These are phyloP conservation scores for Citrus australasica DNA, from an alignment of 345 rosid species.

Conservation along the genomic window DNA sequence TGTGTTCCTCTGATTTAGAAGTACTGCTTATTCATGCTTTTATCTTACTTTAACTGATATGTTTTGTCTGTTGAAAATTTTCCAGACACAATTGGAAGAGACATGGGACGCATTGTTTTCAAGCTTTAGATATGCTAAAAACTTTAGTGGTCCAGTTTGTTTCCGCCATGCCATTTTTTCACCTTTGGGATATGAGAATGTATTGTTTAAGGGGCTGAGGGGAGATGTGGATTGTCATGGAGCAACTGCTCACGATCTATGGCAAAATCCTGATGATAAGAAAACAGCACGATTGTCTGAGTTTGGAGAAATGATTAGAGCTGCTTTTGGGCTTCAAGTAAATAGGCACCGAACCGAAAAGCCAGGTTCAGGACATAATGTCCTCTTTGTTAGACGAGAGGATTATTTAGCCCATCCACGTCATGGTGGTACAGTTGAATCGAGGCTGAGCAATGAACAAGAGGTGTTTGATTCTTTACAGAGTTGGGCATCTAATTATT, in stretches of 20 bases:
- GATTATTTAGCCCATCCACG: constrained; percentile 96
- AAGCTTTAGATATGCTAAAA: constrained; percentile 66
- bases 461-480: constrained; percentile 66
- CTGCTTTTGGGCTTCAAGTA: constrained; percentile 68
- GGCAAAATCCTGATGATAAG: constrained; percentile 56
- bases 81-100: constrained; percentile 83
- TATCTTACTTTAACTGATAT: constrained; percentile 4
- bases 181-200: constrained; percentile 88
- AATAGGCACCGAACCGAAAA: constrained; percentile 51
- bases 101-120: constrained; percentile 89
- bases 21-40: not conserved
- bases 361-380: constrained; percentile 41
- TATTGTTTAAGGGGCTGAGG: constrained; percentile 71
- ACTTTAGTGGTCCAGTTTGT: constrained; percentile 76
- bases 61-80: constrained; percentile 4
- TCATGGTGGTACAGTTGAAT: constrained; percentile 72
- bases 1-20: not conserved
- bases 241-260: constrained; percentile 56
- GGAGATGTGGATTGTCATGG: constrained; percentile 60
- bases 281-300: constrained; percentile 79
- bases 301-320: constrained; percentile 92
- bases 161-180: constrained; percentile 76
- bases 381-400: constrained; percentile 90
- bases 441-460: constrained; percentile 81
- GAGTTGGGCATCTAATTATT: constrained; percentile 57